Base-by-base conservation (phyloP, 1,284 basidiomycete species). In the Golubevia sp. region DNA sequence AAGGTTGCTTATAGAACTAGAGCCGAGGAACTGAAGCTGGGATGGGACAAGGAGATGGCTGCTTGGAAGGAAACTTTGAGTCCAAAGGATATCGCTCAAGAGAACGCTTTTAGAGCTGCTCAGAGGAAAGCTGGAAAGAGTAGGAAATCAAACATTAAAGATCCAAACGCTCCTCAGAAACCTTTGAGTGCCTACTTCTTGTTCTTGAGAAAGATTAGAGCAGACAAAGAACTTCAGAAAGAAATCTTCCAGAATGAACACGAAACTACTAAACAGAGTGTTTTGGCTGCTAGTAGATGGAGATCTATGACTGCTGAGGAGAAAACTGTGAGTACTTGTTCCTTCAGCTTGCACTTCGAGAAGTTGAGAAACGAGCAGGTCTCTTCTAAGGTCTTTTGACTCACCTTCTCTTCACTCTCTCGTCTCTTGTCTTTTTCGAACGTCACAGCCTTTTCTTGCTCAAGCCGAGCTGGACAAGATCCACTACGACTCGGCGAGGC, bases 81-180 rank as follows among this genome's bases (percentile, higher is more conserved):
- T 1, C 95, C 95, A 11, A 92, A 95, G 5, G 94, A 97, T 83
- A 95, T 97, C 86, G 92, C 93, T 81, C 90, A 90, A 77, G 94
- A 97, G 88, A 97, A 97, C 84, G 87, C 87, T 3, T 97, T 91
- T 86, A 90, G 94, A 53, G 90, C 94, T 44, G 92, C 92, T 50
- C 94, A 96, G 85, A 90, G 94, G 68, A 94, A 93, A 85, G 91
- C 93, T 20, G 95, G 94, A 77, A 94, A 94, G 85, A 94, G 92
- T 58, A 88, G 93, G 73, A 93, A 92, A 87, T 91, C 92, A 68
- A 97, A 97, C 84, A 91, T 97, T 85, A 96, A 96, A 86, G 94
- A 97, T 82, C 94, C 94, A 26, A 95, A 97, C 79, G 94, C 93
- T 20, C 94, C 94, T 7, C 95, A 95, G 89, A 96, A 96, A 85